Evolutionary conservation across 805 yeast genomes (phyloP), one percentile per base, ranked within the genome.

Genomic region (Schwanniomyces vanrijiae): DNA sequence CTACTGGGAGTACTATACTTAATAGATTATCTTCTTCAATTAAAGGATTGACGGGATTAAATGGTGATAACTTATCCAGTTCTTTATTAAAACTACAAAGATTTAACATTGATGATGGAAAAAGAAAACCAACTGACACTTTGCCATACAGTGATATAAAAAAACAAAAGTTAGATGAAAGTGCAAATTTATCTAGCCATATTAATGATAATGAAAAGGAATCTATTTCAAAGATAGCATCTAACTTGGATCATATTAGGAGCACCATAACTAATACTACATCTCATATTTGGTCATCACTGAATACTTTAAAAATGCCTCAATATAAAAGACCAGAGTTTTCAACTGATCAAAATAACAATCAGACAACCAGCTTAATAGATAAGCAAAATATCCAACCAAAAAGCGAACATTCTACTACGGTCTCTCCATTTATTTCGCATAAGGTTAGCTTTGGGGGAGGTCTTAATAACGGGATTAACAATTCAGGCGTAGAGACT

Each of bases 381-480:
- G 29, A 35, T 4, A 44, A 33, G 6, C 25, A 21, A 16, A 11
- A n/a, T 18, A 26, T 21, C 35, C 24, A 45, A 14, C 42, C 42
- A 5, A 49, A 44, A 19, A 42, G 34, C n/a, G 56, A 54, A 31
- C 44, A 49, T 24, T 56, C 61, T 18, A 49, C 58, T 1, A 47
- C 58, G 37, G 50, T 53, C 16, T 65, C 69, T 2, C 71, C 71
- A 22, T 65, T 65, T 40, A 55, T 65, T 28, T 65, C 71, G 6
- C 61, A 65, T 46, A 65, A 62, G 46, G 51, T 50, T 20, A 51
- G 48, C 21, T 43, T 45, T 37, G 55, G 56, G 5, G 21, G 37
- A 8, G 52, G 47, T 31, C 42, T 50, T 2, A 45, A 49, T 19
- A 26, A 21, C 7, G 19, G 20, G 10, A 20, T 9, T 5, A 37